These are phyloP conservation scores for Oryza punctata DNA, from an alignment of 176 grass and related monocot genomes.

Conservation along the genomic window DNA sequence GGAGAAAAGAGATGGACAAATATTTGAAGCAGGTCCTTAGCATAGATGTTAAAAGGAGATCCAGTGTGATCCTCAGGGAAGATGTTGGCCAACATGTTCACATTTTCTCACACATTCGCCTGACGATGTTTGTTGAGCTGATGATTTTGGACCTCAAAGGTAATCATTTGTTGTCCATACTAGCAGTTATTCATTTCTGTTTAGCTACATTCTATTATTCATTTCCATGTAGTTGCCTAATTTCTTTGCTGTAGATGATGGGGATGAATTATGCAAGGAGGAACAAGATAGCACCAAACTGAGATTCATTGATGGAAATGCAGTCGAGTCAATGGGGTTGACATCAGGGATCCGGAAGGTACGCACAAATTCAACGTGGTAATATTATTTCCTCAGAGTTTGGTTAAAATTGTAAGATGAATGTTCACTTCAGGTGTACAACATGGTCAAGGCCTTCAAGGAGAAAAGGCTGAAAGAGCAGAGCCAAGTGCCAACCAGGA, in stretches of 20 bases:
- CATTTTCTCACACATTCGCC: conserved; percentile 89
- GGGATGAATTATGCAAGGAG: conserved; percentile 40
- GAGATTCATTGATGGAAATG: conserved; percentile 55
- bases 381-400: neutral
- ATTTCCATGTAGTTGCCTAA: conserved; percentile 1
- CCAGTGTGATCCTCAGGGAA: conserved; percentile 55
- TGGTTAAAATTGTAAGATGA: neutral
- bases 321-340: conserved; percentile 69
- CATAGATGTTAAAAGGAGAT: conserved; percentile 34
- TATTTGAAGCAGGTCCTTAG: conserved; percentile 64
- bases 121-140: conserved; percentile 84
- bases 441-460: conserved; percentile 80
- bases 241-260: conserved; percentile 52
- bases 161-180: conserved; percentile 9
- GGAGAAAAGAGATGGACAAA: conserved; percentile 72
- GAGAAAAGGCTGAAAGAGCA: conserved; percentile 37
- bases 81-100: conserved; percentile 79
- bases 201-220: neutral
- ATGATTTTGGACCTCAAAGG: conserved; percentile 81
- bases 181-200: neutral
- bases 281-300: conserved; percentile 34
- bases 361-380: conserved; percentile 6
- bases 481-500: conserved; percentile 42
- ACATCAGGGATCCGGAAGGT: conserved; percentile 93
- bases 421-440: conserved; percentile 69